Evolutionary conservation across 352 stramenopile species (phyloP).

Genomic region (Saprolegnia diclina): DNA sequence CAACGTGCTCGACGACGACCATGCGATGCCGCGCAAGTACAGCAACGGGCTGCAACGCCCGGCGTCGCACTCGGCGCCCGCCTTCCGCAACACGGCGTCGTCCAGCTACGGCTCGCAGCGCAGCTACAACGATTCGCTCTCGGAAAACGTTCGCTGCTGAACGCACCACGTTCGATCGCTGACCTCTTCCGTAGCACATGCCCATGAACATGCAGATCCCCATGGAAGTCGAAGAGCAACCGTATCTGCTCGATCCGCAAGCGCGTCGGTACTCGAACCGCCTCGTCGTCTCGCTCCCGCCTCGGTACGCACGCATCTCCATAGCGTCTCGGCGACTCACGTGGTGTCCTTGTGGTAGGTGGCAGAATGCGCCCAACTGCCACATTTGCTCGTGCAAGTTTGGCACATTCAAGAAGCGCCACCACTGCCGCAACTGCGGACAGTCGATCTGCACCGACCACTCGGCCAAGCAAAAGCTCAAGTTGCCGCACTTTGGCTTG

Average conservation of each 20-base stretch:
- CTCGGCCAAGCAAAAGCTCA: slow-evolving; percentile 75
- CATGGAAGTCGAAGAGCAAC: slow-evolving; percentile 18
- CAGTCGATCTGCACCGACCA: slow-evolving; percentile 82
- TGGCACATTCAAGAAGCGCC: slow-evolving; percentile 68
- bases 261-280: slow-evolving; percentile 17
- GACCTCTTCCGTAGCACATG: not conserved
- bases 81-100: slow-evolving; percentile 6
- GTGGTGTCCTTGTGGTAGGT: slow-evolving; percentile 25
- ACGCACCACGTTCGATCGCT: not conserved
- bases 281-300: slow-evolving; percentile 55
- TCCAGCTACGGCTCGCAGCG: slow-evolving; percentile 12
- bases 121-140: slow-evolving; percentile 7
- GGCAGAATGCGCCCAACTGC: slow-evolving; percentile 77
- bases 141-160: not conserved
- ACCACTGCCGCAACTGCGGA: slow-evolving; percentile 84
- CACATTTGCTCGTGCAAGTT: slow-evolving; percentile 84
- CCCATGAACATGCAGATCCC: slow-evolving; percentile 20
- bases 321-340: not conserved
- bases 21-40: slow-evolving; percentile 1
- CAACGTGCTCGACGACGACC: not conserved
- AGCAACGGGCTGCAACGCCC: not conserved
- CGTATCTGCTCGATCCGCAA: not conserved
- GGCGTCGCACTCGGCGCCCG: not conserved
- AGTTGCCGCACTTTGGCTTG: slow-evolving; percentile 74
- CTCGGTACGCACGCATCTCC: slow-evolving; percentile 33